Evolutionary conservation across 306 rosid genomes (phyloP).

Genomic region (Myrica gale): DNA sequence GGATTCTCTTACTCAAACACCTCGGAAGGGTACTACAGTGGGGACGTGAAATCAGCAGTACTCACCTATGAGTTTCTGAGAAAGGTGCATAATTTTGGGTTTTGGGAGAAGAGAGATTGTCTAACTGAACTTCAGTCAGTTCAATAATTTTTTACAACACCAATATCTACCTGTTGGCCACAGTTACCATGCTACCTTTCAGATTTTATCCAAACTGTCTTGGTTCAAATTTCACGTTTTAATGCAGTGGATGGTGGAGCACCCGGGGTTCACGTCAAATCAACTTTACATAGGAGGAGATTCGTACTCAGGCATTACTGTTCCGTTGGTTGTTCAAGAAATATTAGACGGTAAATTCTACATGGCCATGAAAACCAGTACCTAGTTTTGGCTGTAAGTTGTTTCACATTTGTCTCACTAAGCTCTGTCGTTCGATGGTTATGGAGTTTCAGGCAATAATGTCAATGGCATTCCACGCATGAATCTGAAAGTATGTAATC

Average conservation of each 20-base stretch:
- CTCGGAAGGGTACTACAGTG: conserved; percentile 20
- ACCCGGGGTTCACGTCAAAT: conserved; percentile 22
- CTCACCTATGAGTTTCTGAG: conserved; percentile 23
- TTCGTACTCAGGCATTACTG: conserved; percentile 29
- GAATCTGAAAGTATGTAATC: conserved; percentile 24
- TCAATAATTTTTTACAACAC: no score
- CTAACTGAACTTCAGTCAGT: no score
- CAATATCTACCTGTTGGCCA: no score
- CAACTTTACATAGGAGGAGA: conserved; percentile 31
- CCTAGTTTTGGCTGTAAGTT: background rate
- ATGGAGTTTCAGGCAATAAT: conserved; percentile 14
- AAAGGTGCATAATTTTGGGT: conserved; percentile 6
- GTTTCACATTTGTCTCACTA: background rate
- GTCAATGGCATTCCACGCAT: conserved; percentile 9
- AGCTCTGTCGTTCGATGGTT: background rate
- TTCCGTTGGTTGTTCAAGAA: conserved; percentile 24
- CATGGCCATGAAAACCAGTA: no score
- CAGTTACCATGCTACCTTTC: no score
- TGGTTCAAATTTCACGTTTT: background rate
- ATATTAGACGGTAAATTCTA: conserved; percentile 13
- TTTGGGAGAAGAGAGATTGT: no score
- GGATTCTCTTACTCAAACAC: conserved; percentile 32
- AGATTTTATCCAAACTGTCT: background rate
- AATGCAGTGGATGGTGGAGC: conserved; percentile 29
- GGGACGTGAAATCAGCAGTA: conserved; percentile 15